A percentile compares a stretch with the other conserved stretches of the same genome.
These are phyloP conservation scores for Platanthera zijinensis DNA, from an alignment of 106 monocot genomes.

Conservation along the genomic window DNA sequence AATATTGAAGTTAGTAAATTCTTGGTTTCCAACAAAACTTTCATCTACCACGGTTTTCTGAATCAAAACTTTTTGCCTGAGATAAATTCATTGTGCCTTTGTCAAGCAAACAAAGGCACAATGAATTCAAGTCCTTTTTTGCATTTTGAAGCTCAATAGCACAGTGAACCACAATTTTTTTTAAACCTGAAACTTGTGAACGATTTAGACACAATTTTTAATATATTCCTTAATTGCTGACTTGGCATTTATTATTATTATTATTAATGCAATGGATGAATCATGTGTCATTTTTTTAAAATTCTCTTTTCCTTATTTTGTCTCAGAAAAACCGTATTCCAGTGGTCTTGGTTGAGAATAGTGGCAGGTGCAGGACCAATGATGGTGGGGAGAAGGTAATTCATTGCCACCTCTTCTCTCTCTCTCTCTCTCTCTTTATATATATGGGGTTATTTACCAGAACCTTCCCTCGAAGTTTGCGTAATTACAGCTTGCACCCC, in stretches of 20 bases:
- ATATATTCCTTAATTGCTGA: background rate
- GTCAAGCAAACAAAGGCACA: background rate
- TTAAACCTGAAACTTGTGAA: no score
- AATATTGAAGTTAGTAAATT: background rate
- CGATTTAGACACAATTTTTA: no score
- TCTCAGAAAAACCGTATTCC: conserved; percentile 46
- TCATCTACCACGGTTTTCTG: background rate
- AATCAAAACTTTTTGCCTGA: background rate
- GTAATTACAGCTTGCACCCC: no score
- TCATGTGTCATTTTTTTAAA: background rate
- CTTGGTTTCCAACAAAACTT: background rate
- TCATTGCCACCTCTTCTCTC: background rate
- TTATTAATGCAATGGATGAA: background rate
- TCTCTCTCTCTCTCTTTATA: background rate
- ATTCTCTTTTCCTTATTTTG: background rate
- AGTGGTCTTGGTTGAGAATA: conserved; percentile 76
- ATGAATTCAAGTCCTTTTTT: background rate
- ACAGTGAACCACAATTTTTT: background rate
- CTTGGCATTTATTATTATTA: no score
- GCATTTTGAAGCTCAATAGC: background rate
- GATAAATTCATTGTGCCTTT: background rate
- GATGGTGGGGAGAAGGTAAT: conserved; percentile 61
- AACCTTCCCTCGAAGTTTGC: no score
- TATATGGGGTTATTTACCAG: no score
- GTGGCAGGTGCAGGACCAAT: conserved; percentile 65